Base-by-base conservation (phyloP, 371 early-diverging fungal genomes). In the Mortierella sp. region DNA sequence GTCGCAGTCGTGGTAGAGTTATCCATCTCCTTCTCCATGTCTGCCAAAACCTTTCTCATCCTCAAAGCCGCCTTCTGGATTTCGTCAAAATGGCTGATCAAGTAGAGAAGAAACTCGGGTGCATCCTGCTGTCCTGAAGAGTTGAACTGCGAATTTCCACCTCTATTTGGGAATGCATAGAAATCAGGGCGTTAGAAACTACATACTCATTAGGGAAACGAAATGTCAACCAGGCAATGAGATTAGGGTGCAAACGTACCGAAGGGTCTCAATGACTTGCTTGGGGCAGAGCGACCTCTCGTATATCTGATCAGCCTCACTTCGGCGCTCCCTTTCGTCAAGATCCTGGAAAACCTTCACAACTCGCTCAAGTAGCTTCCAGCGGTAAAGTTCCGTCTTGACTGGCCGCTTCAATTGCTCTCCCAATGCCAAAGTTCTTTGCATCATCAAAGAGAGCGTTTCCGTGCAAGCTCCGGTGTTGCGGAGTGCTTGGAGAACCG, bases 81-180 rank as follows among this genome's bases (percentile, higher is more conserved):
- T 8, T 82, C 82, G 26, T 82, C 77, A 58, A 82, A 77, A 22
- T 64, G 75, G 29, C 74, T 74, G 44, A 82, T 68, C 52, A 74
- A 24, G 61, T 77, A 82, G 8, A 71, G 71, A 16, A 82, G 53
- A 64, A 82, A 82, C 43, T 82, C 82, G n/a, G 78, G 78, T 19
- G 78, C 82, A 39, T 82, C 82, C 66, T 82, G 82, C 50, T 82
- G 82, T 11, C 71, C 77, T 11, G 71, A 58, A 29, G 77, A 68
- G 44, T 82, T 82, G 78, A 82, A 82, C 19, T 74, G 45, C 0
- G 82, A 77, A 0, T 65, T 52, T 0, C 82, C 82, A 22, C 55
- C 64, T 14, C 82, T 82, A 53, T 39, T 10, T 26, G 4, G 26
- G 37, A 13, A 6, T 26, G 45, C n/a, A 43, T 26, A 34, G 29